Conservation (phyloP, 192 early-diverging fungal genomes). For the Coemansia asiatica region DNA sequence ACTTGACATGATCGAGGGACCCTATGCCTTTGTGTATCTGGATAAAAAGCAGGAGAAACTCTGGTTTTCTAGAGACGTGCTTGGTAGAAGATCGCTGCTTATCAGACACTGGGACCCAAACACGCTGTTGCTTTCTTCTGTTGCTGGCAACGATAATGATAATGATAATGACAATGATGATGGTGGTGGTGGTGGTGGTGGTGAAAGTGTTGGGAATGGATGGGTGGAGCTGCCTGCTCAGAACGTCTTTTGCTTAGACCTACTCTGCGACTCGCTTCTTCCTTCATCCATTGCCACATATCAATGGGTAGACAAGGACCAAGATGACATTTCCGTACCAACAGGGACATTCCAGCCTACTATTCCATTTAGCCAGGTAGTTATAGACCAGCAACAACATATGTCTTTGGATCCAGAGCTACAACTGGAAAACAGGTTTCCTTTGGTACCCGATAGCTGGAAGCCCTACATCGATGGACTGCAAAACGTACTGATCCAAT, state of each 20-base stretch:
- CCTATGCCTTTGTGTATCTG: conserved; percentile 79
- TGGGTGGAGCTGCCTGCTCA: conserved; percentile 81
- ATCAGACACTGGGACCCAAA: conserved; percentile 17
- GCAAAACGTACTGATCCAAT: conserved; percentile 10
- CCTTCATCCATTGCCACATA: neutral
- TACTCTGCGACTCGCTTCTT: neutral
- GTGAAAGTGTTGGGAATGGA: too few relatives aligned
- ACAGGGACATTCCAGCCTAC: neutral
- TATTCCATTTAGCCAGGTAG: conserved; percentile 23
- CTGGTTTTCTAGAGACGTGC: conserved; percentile 83
- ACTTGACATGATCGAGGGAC: conserved; percentile 68
- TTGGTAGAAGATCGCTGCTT: conserved; percentile 75
- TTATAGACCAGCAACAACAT: neutral
- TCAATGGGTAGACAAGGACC: neutral
- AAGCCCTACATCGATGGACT: conserved; percentile 28
- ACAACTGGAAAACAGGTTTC: neutral
- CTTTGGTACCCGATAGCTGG: conserved; percentile 14
- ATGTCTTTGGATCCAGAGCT: neutral
- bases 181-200: neutral
- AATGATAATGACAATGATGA: neutral
- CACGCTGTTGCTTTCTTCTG: conserved; percentile 9
- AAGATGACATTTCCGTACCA: neutral
- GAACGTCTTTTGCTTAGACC: conserved; percentile 70
- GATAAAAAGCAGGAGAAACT: conserved; percentile 37
- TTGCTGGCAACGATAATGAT: conserved; percentile 16